phyloP scores from a whole-genome alignment of 345 rosid genomes.

The Hibiscus tridactylites region DNA sequence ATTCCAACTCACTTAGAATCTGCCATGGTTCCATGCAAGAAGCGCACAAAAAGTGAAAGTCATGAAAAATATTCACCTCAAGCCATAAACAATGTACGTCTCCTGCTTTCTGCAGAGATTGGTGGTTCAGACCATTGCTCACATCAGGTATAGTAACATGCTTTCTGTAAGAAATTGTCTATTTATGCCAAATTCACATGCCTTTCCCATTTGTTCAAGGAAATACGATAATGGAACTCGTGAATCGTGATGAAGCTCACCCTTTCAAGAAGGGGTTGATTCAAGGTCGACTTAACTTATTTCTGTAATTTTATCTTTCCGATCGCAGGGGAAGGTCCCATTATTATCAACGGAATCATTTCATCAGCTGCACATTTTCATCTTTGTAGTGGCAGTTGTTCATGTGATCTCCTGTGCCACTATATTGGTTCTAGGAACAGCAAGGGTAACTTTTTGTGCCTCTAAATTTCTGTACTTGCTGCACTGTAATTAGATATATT shows the following conservation, averaged over 20 bases:
- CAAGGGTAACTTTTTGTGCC: slow-evolving; percentile 41
- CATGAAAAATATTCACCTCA: slow-evolving; percentile 22
- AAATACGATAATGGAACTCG: background rate
- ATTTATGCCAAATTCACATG: background rate
- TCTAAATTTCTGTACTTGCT: background rate
- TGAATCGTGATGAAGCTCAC: background rate
- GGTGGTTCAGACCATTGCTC: slow-evolving; percentile 26
- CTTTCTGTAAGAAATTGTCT: background rate
- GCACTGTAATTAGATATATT: background rate
- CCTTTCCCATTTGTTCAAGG: background rate
- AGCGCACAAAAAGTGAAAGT: slow-evolving; percentile 18
- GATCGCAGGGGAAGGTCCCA: slow-evolving; percentile 54
- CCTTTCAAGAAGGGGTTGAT: background rate
- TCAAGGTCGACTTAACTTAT: background rate
- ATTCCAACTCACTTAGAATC: slow-evolving; percentile 39
- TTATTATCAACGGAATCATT: slow-evolving; percentile 67
- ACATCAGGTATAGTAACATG: slow-evolving; percentile 21
- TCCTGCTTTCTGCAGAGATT: slow-evolving; percentile 27
- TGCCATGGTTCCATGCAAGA: slow-evolving; percentile 73
- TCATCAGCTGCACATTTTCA: slow-evolving; percentile 84
- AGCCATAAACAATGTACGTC: slow-evolving; percentile 21
- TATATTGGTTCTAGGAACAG: slow-evolving; percentile 73
- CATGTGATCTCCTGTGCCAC: slow-evolving; percentile 74
- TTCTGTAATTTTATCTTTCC: background rate
- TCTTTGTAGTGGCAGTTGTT: slow-evolving; percentile 80